These are phyloP conservation scores for Dendrobium officinale DNA, from an alignment of 106 monocot genomes.

Conservation along the genomic window DNA sequence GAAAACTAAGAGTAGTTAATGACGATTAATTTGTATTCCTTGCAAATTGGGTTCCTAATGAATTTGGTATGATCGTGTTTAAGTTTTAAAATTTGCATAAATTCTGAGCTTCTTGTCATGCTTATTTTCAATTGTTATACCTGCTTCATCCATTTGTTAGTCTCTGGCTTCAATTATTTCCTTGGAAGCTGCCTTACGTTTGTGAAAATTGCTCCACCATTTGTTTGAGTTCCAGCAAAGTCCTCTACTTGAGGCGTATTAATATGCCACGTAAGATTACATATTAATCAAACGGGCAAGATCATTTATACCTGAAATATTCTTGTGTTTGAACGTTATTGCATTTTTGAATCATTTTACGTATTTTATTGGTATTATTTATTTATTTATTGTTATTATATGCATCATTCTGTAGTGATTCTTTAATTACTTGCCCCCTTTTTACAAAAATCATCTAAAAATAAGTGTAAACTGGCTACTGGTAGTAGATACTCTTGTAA, in stretches of 20 bases:
- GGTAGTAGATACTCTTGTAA: too few relatives aligned
- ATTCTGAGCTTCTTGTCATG: background rate
- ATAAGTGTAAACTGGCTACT: too few relatives aligned
- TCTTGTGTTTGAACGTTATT: too few relatives aligned
- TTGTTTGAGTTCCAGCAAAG: background rate
- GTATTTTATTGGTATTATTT: too few relatives aligned
- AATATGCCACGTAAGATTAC: background rate
- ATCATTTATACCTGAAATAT: too few relatives aligned
- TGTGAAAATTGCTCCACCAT: background rate
- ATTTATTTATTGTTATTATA: too few relatives aligned
- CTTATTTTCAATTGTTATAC: background rate
- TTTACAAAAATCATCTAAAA: too few relatives aligned
- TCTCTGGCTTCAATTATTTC: background rate
- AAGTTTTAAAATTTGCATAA: background rate
- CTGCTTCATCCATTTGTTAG: background rate
- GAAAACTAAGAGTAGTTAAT: background rate
- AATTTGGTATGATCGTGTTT: background rate
- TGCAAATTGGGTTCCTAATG: background rate
- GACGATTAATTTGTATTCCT: background rate
- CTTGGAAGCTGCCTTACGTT: background rate
- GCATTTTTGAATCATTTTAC: too few relatives aligned
- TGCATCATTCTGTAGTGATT: too few relatives aligned
- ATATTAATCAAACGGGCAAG: too few relatives aligned
- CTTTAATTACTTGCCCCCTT: too few relatives aligned
- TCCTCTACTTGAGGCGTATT: too few relatives aligned